Conservation (phyloP, 352 stramenopile genomes). For the Globisporangium solare region DNA sequence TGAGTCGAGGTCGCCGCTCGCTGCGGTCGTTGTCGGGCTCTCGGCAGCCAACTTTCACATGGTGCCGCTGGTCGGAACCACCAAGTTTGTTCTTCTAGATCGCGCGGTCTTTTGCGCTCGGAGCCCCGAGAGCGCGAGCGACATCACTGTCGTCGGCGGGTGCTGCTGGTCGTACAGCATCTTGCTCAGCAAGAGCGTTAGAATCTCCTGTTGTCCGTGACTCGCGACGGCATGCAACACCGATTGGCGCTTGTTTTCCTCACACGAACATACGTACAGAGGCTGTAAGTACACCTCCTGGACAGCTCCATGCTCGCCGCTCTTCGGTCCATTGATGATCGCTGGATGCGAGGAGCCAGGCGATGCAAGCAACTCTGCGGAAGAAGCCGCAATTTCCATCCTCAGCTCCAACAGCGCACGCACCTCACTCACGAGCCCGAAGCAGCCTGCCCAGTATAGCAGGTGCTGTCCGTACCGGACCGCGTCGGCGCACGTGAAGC, state of each 20-base stretch:
- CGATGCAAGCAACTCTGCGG: not conserved
- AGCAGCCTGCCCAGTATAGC: constrained; percentile 70
- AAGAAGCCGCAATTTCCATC: constrained; percentile 17
- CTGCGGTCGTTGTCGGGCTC: not conserved
- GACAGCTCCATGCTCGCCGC: not conserved
- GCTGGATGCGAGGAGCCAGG: not conserved
- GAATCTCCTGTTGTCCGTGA: constrained; percentile 48
- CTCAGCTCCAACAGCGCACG: constrained; percentile 35
- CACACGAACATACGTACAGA: constrained; percentile 61
- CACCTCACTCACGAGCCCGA: constrained; percentile 55
- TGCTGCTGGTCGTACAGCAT: constrained; percentile 41
- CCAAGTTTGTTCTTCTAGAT: constrained; percentile 8
- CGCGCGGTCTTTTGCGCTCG: not conserved
- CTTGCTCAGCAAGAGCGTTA: constrained; percentile 42
- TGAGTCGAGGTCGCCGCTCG: not conserved
- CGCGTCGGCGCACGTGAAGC: constrained; percentile 31
- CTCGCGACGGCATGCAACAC: constrained; percentile 56
- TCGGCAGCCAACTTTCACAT: constrained; percentile 2
- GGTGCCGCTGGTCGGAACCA: constrained; percentile 14
- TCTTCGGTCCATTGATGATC: not conserved
- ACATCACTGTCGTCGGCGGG: not conserved
- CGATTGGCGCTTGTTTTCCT: constrained; percentile 58
- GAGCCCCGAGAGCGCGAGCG: too few species aligned
- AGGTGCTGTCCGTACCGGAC: constrained; percentile 74
- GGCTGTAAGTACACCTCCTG: constrained; percentile 25